Conservation (phyloP, 495 filamentous ascomycete species). For the Penicillium steckii region DNA sequence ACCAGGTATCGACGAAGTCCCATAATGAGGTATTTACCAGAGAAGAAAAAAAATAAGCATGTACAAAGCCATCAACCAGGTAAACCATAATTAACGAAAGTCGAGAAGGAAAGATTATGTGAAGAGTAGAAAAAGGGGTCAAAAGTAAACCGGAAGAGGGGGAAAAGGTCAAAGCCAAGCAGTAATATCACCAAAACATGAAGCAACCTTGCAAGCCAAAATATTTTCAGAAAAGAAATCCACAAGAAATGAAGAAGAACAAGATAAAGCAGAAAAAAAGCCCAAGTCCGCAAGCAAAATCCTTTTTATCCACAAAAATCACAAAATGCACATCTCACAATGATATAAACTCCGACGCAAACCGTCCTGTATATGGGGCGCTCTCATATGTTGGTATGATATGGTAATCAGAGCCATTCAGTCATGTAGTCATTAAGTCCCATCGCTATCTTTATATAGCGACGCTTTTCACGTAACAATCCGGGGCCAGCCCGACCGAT, state of each 20-base stretch:
- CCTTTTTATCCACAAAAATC: conserved; percentile 19
- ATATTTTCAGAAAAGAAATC: conserved; percentile 3
- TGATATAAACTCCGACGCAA: conserved; percentile 19
- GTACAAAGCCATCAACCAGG: conserved; percentile 9
- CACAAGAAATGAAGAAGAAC: conserved; percentile 3
- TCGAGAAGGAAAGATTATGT: conserved; percentile 9
- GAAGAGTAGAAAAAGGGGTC: background rate
- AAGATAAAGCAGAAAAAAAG: conserved; percentile 6
- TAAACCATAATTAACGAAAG: conserved; percentile 17
- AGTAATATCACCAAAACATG: background rate
- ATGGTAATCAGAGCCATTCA: conserved; percentile 25
- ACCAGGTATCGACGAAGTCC: conserved; percentile 19
- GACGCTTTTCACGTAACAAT: conserved; percentile 8
- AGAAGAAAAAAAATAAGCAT: conserved; percentile 10
- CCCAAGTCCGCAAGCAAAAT: background rate
- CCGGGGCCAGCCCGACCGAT: conserved; percentile 24
- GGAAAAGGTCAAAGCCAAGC: background rate
- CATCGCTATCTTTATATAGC: conserved; percentile 4
- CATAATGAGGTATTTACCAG: background rate
- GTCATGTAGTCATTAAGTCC: conserved; percentile 28
- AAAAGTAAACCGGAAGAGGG: background rate
- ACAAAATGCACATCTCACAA: conserved; percentile 1
- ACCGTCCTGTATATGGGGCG: conserved; percentile 15
- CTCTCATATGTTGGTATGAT: conserved; percentile 13
- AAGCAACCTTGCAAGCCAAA: background rate